Evolutionary conservation across 148 eudicot genomes (phyloP).

Genomic region (Rhododendron molle): DNA sequence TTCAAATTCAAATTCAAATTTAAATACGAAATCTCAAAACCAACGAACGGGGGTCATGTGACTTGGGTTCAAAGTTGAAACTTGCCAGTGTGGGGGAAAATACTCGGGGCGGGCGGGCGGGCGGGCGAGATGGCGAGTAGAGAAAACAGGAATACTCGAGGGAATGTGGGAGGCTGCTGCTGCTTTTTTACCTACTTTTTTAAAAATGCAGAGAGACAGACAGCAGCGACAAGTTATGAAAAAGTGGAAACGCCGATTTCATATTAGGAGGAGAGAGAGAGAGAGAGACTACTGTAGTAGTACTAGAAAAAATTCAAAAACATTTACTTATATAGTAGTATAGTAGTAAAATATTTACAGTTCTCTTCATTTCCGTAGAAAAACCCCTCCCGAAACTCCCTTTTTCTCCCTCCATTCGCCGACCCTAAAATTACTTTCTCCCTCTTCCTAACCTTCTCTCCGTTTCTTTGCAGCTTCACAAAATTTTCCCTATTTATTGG

Average conservation of each 20-base stretch:
- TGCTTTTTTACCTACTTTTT: background rate
- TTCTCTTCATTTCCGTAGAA: slow-evolving; percentile 15
- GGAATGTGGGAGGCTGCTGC: background rate
- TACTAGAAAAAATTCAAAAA: too few species aligned
- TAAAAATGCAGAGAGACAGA: background rate
- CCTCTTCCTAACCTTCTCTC: background rate
- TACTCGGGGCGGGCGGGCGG: background rate
- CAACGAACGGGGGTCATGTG: too few species aligned
- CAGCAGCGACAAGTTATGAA: background rate
- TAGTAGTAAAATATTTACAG: slow-evolving; percentile 11
- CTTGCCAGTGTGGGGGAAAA: background rate
- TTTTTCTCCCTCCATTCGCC: slow-evolving; percentile 9
- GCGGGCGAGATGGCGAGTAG: background rate
- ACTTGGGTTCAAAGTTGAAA: background rate
- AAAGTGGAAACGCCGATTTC: slow-evolving; percentile 10
- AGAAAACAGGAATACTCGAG: background rate
- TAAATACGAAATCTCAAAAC: too few species aligned
- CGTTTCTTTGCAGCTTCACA: slow-evolving; percentile 8
- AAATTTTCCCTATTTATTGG: slow-evolving; percentile 24
- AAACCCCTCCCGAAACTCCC: background rate
- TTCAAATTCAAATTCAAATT: too few species aligned
- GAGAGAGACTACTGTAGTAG: too few species aligned
- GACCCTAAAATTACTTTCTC: slow-evolving; percentile 15
- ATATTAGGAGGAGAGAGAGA: too few species aligned
- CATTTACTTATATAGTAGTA: background rate